Evolutionary conservation across 441 rosid species (phyloP).

Genomic region (Brassica balearica): DNA sequence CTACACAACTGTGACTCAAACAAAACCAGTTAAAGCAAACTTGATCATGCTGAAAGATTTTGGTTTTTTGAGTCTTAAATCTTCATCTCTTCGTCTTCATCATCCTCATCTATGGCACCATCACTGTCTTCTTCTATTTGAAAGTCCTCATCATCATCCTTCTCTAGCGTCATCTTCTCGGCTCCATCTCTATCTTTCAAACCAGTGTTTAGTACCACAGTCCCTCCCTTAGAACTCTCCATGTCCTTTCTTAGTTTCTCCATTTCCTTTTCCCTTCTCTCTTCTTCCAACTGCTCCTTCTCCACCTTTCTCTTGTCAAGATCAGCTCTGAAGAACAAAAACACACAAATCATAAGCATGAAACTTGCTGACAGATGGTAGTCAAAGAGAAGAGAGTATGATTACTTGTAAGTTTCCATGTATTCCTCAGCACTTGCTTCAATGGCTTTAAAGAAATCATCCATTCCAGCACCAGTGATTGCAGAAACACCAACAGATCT

Average conservation of each 20-base stretch:
- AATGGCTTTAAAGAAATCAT: constrained; percentile 78
- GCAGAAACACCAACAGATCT: constrained; percentile 94
- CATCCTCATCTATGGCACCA: constrained; percentile 64
- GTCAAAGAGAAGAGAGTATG: constrained; percentile 17
- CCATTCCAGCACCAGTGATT: constrained; percentile 90
- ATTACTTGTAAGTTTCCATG: constrained; percentile 88
- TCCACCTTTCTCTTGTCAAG: constrained; percentile 87
- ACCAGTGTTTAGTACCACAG: constrained; percentile 81
- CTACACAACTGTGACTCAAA: background rate
- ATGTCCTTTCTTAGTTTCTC: constrained; percentile 80
- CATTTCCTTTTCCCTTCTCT: constrained; percentile 64
- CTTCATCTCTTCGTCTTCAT: constrained; percentile 75
- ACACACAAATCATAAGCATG: background rate
- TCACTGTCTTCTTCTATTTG: constrained; percentile 58
- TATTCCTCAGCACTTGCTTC: constrained; percentile 86
- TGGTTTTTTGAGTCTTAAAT: background rate
- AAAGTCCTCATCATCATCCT: constrained; percentile 49
- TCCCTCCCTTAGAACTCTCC: constrained; percentile 84
- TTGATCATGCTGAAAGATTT: no score
- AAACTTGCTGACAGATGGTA: background rate
- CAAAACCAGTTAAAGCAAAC: background rate
- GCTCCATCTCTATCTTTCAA: constrained; percentile 57
- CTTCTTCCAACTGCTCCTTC: constrained; percentile 84
- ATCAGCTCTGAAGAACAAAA: constrained; percentile 63
- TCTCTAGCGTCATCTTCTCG: constrained; percentile 50